phyloP scores from a whole-genome alignment of 164 flowering plant species.

The Kingdonia uniflora region DNA sequence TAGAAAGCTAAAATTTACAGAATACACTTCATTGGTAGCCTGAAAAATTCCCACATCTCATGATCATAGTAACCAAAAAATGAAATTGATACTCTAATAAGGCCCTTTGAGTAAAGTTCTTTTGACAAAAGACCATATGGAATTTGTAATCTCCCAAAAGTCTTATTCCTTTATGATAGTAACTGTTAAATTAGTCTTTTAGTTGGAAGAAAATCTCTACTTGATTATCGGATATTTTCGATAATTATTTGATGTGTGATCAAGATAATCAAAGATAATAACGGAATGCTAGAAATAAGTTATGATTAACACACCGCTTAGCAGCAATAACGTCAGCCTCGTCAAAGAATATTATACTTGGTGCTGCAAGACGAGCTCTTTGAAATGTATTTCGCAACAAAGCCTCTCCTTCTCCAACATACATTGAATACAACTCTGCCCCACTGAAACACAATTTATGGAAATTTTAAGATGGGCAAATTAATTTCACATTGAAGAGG shows the following conservation, averaged over 20 bases:
- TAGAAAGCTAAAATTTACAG: too few relatives aligned
- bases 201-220: too few relatives aligned
- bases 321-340: conserved; percentile 85
- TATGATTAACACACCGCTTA: conserved; percentile 42
- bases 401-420: conserved; percentile 99
- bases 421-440: conserved; percentile 93
- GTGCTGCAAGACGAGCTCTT: conserved; percentile 89
- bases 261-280: background rate
- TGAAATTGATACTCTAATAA: too few relatives aligned
- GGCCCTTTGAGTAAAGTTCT: too few relatives aligned
- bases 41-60: too few relatives aligned
- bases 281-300: background rate
- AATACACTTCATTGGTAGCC: too few relatives aligned
- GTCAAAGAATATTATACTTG: conserved; percentile 93
- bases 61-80: too few relatives aligned
- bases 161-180: too few relatives aligned
- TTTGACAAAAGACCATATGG: too few relatives aligned
- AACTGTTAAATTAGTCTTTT: too few relatives aligned
- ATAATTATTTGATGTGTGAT: background rate
- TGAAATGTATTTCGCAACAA: conserved; percentile 76
- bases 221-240: too few relatives aligned
- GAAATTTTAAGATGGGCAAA: conserved; percentile 6
- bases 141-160: too few relatives aligned
- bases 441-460: conserved; percentile 43
- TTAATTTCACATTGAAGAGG: background rate